Percentiles rank a stretch among this genome's conserved stretches.
These are phyloP conservation scores for Irpex sp. DNA, from an alignment of 1,284 basidiomycete species.

Conservation along the genomic window DNA sequence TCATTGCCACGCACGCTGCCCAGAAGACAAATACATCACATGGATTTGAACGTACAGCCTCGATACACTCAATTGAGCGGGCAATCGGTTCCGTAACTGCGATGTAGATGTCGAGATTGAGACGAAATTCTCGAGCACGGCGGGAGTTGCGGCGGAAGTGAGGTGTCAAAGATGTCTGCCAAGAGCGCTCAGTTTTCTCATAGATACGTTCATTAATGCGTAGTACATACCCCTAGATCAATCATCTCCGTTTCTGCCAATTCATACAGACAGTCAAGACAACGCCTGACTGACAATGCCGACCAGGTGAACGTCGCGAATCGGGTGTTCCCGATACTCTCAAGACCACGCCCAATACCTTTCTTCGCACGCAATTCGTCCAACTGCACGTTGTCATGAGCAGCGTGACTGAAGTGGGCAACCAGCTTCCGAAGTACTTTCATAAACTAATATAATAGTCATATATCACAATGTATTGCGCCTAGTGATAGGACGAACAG, in stretches of 20 bases:
- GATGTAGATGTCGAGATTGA: conserved; percentile 2
- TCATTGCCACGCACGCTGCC: conserved; percentile 21
- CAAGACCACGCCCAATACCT: conserved; percentile 21
- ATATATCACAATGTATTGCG: neutral
- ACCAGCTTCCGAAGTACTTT: neutral
- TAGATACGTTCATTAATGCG: neutral
- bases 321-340: conserved; percentile 26
- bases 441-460: neutral
- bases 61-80: conserved; percentile 26
- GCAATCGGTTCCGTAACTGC: conserved; percentile 22
- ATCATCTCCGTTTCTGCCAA: neutral
- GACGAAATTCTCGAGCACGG: neutral
- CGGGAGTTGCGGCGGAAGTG: neutral
- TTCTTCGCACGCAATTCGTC: neutral
- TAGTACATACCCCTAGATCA: neutral
- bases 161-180: neutral
- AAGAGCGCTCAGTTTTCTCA: neutral
- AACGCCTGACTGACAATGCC: conserved; percentile 18
- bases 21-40: conserved; percentile 30
- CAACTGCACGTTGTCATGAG: neutral
- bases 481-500: neutral
- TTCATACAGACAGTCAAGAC: conserved; percentile 18
- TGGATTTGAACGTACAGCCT: conserved; percentile 22
- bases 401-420: conserved; percentile 2
- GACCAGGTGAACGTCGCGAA: conserved; percentile 26